Evolutionary conservation across 805 yeast species (phyloP).

Genomic region (Candida ovalis): DNA sequence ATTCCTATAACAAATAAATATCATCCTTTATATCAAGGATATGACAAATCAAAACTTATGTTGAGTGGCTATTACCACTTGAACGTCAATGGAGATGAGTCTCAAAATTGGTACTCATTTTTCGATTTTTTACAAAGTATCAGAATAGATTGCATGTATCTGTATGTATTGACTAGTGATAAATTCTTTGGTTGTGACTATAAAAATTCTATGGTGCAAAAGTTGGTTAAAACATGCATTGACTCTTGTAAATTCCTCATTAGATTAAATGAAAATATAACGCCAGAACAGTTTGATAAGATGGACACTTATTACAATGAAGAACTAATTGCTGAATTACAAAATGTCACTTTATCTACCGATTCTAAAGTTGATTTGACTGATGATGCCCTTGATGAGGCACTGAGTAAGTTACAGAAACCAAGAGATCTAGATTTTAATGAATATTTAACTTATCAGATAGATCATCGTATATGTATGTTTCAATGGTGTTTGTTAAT

Average conservation of each 20-base stretch:
- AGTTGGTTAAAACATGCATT: conserved; percentile 15
- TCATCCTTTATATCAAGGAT: conserved; percentile 29
- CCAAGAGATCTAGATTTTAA: conserved; percentile 10
- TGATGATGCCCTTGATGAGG: conserved; percentile 7
- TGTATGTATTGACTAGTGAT: conserved; percentile 32
- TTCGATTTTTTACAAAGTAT: conserved; percentile 26
- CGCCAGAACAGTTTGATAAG: conserved; percentile 12
- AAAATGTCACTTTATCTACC: not conserved
- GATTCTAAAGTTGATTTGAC: conserved; percentile 9
- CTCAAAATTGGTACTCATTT: conserved; percentile 25
- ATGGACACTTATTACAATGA: conserved; percentile 21
- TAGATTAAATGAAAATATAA: conserved; percentile 17
- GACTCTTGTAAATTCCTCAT: conserved; percentile 22
- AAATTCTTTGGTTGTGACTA: conserved; percentile 18
- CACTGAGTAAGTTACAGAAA: not conserved
- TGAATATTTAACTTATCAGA: conserved; percentile 20
- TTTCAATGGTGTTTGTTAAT: conserved; percentile 28
- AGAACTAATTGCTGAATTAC: conserved; percentile 11
- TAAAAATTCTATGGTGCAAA: conserved; percentile 14
- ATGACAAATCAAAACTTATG: conserved; percentile 18
- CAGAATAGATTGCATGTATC: conserved; percentile 34
- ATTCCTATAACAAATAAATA: conserved; percentile 22
- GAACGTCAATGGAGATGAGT: conserved; percentile 1
- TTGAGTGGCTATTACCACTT: conserved; percentile 21
- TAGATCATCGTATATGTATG: conserved; percentile 32